Percentiles rank a stretch among this genome's conserved stretches.
Conservation (phyloP, 495 filamentous ascomycete genomes). For the Penicillium antarcticum region DNA sequence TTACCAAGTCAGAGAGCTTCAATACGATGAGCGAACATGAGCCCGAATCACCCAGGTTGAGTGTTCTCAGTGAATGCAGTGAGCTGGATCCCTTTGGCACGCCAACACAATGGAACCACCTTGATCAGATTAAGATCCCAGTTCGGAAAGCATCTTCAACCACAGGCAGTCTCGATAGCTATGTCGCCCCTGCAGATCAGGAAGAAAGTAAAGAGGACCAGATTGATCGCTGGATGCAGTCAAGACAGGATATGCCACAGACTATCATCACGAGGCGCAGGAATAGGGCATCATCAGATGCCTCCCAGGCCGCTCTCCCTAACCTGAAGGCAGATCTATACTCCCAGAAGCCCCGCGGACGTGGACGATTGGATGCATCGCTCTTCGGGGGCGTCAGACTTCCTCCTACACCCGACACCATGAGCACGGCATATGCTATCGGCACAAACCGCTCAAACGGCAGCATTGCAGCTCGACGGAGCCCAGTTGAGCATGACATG, state of each 20-base stretch:
- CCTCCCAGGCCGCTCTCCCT: conserved; percentile 13
- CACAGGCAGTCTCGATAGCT: conserved; percentile 16
- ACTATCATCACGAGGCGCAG: conserved; percentile 19
- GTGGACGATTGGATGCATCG: conserved; percentile 26
- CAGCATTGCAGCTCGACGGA: conserved; percentile 29
- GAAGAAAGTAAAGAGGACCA: conserved; percentile 19
- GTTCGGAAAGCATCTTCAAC: conserved; percentile 22
- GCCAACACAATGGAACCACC: conserved; percentile 12
- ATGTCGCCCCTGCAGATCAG: conserved; percentile 4
- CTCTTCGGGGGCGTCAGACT: conserved; percentile 34
- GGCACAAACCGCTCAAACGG: conserved; percentile 34
- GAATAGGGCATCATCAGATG: conserved; percentile 15
- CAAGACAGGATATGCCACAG: conserved; percentile 13
- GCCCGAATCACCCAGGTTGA: conserved; percentile 61
- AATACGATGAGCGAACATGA: conserved; percentile 34
- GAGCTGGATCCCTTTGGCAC: conserved; percentile 64
- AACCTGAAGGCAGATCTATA: conserved; percentile 20
- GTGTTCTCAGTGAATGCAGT: conserved; percentile 76
- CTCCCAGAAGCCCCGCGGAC: conserved; percentile 21
- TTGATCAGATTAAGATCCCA: conserved; percentile 34
- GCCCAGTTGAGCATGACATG: conserved; percentile 11
- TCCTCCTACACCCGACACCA: conserved; percentile 45
- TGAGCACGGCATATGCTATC: conserved; percentile 38
- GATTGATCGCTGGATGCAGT: conserved; percentile 33
- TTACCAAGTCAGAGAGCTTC: conserved; percentile 38